Evolutionary conservation across 2,329 filamentous ascomycete species (phyloP), one percentile per base, ranked within the genome.

Genomic region (Scopulariopsis brevicaulis): DNA sequence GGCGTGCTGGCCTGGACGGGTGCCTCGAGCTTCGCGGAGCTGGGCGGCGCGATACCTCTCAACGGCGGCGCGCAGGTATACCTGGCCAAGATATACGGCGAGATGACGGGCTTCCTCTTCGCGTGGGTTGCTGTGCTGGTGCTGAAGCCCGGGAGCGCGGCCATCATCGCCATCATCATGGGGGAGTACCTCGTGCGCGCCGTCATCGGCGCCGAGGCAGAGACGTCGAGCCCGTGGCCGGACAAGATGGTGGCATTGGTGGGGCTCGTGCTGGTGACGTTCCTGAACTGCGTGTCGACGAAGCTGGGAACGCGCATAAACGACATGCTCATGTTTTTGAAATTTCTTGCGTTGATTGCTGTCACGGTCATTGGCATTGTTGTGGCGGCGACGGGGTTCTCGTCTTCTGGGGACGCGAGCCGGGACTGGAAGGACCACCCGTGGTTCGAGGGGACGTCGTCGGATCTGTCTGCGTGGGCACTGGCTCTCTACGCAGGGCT

Each of bases 81-180:
- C 69, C 77, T 99, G 51, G 86, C 90, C 63, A 97, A 97, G 74
- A 99, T 96, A 60, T 96, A 96, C 70, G 93, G 93, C 57, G 94
- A 99, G 73, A 77, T 96, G 66, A 83, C 85, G 1, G 94, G 94
- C 0, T 99, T 99, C 68, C 76, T 97, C 37, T 99, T 96, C 71
- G 95, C 92, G 1, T 99, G 94, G 94, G 91, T 90, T 56, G 92
- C 94, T 0, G 90, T 97, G 18, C 81, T 94, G 60, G 94, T 99
- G 14, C 77, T 99, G 61, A 97, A 96, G 73, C 94, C 94, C 0
- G 94, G 94, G 2, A 89, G 89, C 46, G 86, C 91, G 11, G 94
- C 94, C 61, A 99, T 99, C 68, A 90, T 99, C 63, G 82, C 93
- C 63, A 96, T 99, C 64, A 96, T 99, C 66, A 96, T 97, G 77